Percentiles rank a stretch among this genome's conserved stretches.
phyloP scores from a whole-genome alignment of 331 rosid genomes.

The Rosa hybrid region DNA sequence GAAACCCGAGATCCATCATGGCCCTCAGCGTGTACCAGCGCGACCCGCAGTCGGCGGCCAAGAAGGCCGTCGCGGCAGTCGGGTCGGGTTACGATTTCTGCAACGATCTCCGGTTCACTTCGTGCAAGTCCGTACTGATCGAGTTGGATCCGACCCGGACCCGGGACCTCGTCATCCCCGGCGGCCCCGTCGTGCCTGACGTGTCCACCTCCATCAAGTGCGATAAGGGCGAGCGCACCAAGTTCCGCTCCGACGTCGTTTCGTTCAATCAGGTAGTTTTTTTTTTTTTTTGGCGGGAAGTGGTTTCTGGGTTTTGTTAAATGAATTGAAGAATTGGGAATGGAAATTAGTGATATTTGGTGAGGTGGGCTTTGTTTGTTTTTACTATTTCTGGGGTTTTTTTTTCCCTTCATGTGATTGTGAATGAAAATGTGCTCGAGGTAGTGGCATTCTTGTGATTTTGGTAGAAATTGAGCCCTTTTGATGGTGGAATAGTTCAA shows the following conservation, averaged over 20 bases:
- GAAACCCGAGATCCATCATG: slow-evolving; percentile 17
- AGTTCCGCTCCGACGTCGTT: slow-evolving; percentile 69
- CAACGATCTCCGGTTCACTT: slow-evolving; percentile 50
- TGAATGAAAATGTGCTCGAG: not conserved
- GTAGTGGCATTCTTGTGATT: not conserved
- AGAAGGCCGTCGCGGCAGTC: slow-evolving; percentile 66
- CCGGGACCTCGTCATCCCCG: slow-evolving; percentile 65
- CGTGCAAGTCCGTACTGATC: slow-evolving; percentile 54
- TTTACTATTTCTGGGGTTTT: not conserved
- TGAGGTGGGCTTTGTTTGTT: not conserved
- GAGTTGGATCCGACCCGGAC: slow-evolving; percentile 47
- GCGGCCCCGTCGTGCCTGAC: slow-evolving; percentile 51
- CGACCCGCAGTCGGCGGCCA: slow-evolving; percentile 64
- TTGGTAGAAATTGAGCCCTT: not conserved
- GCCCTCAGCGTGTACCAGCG: slow-evolving; percentile 31
- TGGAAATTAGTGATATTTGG: not conserved
- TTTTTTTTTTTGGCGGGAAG: not conserved
- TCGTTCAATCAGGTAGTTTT: slow-evolving; percentile 60
- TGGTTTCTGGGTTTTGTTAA: not conserved
- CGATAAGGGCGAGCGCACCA: slow-evolving; percentile 74
- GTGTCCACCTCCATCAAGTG: slow-evolving; percentile 71
- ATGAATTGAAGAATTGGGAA: not conserved
- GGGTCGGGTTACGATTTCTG: slow-evolving; percentile 79
- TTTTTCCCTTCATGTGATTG: not conserved
- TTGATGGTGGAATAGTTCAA: not conserved